phyloP scores from a whole-genome alignment of 352 stramenopile species.

The Phytophthora sojae region DNA sequence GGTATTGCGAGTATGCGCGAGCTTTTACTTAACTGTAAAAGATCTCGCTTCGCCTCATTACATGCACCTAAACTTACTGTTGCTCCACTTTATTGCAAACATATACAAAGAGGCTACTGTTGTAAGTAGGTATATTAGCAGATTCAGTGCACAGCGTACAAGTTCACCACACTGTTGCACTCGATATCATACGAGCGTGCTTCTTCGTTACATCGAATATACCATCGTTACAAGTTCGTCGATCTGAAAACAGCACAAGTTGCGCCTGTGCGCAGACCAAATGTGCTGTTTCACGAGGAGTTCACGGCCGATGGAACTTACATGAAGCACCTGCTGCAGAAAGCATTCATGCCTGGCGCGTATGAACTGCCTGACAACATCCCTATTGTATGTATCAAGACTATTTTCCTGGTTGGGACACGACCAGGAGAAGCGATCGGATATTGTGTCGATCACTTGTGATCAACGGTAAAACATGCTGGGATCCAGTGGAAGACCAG shows the following conservation, averaged over 20 bases:
- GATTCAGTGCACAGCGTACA: no score
- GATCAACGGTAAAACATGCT: background rate
- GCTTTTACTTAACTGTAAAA: no score
- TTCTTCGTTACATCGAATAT: constrained; percentile 9
- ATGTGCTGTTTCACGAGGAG: constrained; percentile 6
- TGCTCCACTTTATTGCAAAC: no score
- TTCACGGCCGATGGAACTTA: constrained; percentile 11
- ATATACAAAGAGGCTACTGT: no score
- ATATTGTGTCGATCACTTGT: background rate
- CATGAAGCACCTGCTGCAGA: constrained; percentile 6
- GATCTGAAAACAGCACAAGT: constrained; percentile 3
- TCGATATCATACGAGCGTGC: background rate
- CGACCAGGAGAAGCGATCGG: background rate
- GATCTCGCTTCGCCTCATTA: no score
- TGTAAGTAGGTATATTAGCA: no score
- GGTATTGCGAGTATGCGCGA: no score
- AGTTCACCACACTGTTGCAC: no score
- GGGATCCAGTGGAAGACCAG: constrained; percentile 2
- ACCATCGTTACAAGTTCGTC: constrained; percentile 14
- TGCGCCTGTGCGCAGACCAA: background rate
- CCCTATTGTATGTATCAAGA: constrained; percentile 6
- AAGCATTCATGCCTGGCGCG: background rate
- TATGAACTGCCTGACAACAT: constrained; percentile 6
- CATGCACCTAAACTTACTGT: no score
- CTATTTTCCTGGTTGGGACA: constrained; percentile 2